Evolutionary conservation across 1,139 yeast species (phyloP).

Genomic region (Scheffersomyces cryptocercus): DNA sequence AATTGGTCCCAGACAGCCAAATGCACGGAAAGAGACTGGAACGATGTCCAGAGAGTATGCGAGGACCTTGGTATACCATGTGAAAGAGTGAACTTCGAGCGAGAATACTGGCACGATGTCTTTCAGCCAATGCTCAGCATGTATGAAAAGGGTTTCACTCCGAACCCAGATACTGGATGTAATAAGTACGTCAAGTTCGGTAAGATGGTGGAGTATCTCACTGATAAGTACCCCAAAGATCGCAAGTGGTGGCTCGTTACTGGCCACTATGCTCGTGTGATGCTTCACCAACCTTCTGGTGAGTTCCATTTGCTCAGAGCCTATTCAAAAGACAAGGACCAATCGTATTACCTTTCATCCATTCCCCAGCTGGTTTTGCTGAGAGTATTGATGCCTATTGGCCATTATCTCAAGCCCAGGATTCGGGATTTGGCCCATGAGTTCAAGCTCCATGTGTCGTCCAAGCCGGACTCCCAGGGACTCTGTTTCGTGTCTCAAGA

Average conservation of each 20-base stretch:
- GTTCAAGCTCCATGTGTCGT: constrained; percentile 59
- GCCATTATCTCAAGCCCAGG: constrained; percentile 72
- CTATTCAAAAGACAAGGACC: constrained; percentile 69
- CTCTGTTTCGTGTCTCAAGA: constrained; percentile 85
- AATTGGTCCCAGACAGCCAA: constrained; percentile 77
- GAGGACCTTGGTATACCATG: constrained; percentile 62
- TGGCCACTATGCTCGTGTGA: constrained; percentile 83
- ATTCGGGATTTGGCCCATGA: constrained; percentile 67
- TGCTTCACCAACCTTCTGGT: constrained; percentile 30
- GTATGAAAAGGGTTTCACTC: constrained; percentile 76
- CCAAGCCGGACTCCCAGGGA: constrained; percentile 92
- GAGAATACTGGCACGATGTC: constrained; percentile 89
- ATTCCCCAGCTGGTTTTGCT: constrained; percentile 50
- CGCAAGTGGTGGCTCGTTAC: constrained; percentile 82
- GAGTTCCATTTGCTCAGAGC: constrained; percentile 60
- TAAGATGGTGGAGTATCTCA: constrained; percentile 57
- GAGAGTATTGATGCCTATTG: constrained; percentile 73
- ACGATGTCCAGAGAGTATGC: constrained; percentile 72
- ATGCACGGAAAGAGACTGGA: constrained; percentile 89
- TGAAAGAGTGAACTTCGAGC: constrained; percentile 79
- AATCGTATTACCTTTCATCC: constrained; percentile 83
- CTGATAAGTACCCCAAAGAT: constrained; percentile 28
- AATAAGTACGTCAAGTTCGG: constrained; percentile 88
- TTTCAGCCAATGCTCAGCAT: constrained; percentile 85
- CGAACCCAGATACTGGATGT: constrained; percentile 93